These are phyloP conservation scores for Fusarium verrucosum DNA, from an alignment of 2,329 filamentous ascomycete genomes.

Conservation along the genomic window DNA sequence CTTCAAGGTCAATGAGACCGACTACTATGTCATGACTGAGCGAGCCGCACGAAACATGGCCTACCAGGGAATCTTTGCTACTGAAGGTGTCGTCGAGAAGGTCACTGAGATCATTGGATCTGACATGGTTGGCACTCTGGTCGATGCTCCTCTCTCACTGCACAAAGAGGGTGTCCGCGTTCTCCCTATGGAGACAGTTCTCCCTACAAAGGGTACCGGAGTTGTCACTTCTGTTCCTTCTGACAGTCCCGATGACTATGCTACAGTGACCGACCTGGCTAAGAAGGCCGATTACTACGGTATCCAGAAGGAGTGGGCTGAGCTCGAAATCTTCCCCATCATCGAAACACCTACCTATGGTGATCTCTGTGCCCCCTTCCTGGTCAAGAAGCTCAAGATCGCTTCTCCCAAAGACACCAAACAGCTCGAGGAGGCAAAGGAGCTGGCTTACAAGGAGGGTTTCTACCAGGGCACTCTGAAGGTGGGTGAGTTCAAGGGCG, in stretches of 20 bases:
- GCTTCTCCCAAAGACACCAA: constrained; percentile 94
- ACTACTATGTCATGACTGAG: constrained; percentile 86
- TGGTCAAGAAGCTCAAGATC: constrained; percentile 95
- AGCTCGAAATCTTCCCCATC: constrained; percentile 87
- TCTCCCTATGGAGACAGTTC: constrained; percentile 93
- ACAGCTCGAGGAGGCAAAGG: constrained; percentile 90
- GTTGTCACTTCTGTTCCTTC: constrained; percentile 96
- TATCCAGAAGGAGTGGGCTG: constrained; percentile 96
- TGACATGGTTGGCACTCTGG: constrained; percentile 85
- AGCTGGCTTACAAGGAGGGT: constrained; percentile 95
- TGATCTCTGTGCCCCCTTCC: constrained; percentile 80
- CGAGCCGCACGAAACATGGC: constrained; percentile 95
- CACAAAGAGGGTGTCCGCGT: constrained; percentile 87
- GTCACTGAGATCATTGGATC: constrained; percentile 79
- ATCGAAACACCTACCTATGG: constrained; percentile 90
- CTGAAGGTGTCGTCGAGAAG: constrained; percentile 79
- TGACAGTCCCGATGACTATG: constrained; percentile 93
- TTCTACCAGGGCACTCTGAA: constrained; percentile 96
- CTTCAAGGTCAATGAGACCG: constrained; percentile 79
- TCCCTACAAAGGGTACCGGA: constrained; percentile 93
- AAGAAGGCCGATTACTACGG: constrained; percentile 98
- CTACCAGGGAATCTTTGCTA: constrained; percentile 85
- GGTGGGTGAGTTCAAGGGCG: constrained; percentile 86
- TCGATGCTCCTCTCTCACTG: constrained; percentile 87
- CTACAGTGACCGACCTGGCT: constrained; percentile 83